Evolutionary conservation across 2,329 filamentous ascomycete species (phyloP), one percentile per base, ranked within the genome.

Genomic region (Aspergillus sp.): DNA sequence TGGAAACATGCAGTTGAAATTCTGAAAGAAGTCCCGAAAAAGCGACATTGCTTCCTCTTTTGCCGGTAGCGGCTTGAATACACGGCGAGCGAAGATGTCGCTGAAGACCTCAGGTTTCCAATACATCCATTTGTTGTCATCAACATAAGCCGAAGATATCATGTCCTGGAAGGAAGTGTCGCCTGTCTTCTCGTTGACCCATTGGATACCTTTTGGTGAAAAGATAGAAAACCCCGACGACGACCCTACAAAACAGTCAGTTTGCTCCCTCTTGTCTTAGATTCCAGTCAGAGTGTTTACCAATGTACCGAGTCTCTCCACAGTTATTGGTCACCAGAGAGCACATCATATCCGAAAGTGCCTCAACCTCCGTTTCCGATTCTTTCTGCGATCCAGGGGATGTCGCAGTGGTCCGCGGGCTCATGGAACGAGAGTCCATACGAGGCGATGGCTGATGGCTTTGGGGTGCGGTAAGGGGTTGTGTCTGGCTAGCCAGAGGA

Each of bases 141-240:
- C 88, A 38, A 94, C 82, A 28, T 86, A 88, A n/a, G 91, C 86
- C 44, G 88, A 84, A 2, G 85, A 85, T 46, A 98, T 95, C 86
- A 96, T 97, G 47, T 87, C 80, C 64, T 94, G 87, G 68, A 98
- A 98, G 0, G 89, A 94, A 26, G 78, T 82, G 63, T 98, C 93
- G n/a, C 93, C 93, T 2, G 90, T 97, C 73, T 94, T 96, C 56
- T 93, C 84, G 59, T 96, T 97, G 45, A 98, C 91, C 93, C 93
- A 98, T 66, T 95, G 86, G 45, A 98, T 94, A 40, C 93, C 93
- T 65, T 95, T 95, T 9, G 91, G 93, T 0, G 91, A 97, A 72
- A 98, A 97, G 58, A 98, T 98, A 46, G 91, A 97, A 68, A 97
- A 97, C 3, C 93, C 93, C 2, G 93, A 98, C 0, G 91, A 97